Conservation (phyloP, 2,329 filamentous ascomycete genomes). For the Neonectria faginata region DNA sequence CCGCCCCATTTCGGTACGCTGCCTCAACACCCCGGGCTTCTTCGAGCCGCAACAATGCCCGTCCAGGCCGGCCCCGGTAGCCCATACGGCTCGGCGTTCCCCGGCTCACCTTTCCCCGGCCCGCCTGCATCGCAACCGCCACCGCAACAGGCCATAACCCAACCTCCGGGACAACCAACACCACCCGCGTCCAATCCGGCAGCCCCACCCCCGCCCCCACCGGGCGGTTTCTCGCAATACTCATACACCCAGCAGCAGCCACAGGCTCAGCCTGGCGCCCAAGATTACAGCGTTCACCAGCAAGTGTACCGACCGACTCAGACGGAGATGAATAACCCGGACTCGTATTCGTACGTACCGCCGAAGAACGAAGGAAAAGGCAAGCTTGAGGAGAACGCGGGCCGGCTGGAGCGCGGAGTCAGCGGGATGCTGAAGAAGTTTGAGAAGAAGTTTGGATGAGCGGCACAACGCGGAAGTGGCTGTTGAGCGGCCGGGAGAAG, state of each 20-base stretch:
- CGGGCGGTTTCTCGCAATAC: conserved; percentile 69
- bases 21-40: conserved; percentile 58
- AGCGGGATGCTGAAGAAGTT: conserved; percentile 80
- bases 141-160: conserved; percentile 39
- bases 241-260: conserved; percentile 51
- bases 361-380: conserved; percentile 60
- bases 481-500: conserved; percentile 1
- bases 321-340: conserved; percentile 60
- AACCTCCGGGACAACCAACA: conserved; percentile 47
- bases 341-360: conserved; percentile 51
- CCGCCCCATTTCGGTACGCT: conserved; percentile 57
- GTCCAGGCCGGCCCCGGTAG: conserved; percentile 55
- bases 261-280: conserved; percentile 38
- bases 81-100: conserved; percentile 60
- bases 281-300: conserved; percentile 72
- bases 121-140: conserved; percentile 56
- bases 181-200: conserved; percentile 52
- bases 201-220: conserved; percentile 55
- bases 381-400: conserved; percentile 73
- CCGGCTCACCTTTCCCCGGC: conserved; percentile 57
- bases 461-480: neutral
- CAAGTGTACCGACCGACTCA: conserved; percentile 78
- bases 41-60: conserved; percentile 64
- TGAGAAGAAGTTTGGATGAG: conserved; percentile 77
- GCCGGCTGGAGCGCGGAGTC: conserved; percentile 76